Evolutionary conservation across 2,329 filamentous ascomycete genomes (phyloP), one percentile per base, ranked within the genome.

Genomic region (Phaeosphaeriaceae sp.): DNA sequence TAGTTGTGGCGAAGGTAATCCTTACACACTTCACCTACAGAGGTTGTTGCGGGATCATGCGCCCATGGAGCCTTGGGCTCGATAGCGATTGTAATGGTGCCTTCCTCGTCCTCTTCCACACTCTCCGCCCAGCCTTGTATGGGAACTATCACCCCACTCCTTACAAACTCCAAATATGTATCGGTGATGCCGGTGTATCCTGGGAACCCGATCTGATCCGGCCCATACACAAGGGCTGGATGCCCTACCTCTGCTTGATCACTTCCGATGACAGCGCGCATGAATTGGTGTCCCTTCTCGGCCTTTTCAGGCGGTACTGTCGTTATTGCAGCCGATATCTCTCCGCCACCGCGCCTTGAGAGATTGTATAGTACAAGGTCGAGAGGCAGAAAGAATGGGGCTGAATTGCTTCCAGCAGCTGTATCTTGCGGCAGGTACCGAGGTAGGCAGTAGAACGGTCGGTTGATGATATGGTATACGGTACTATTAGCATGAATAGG

Each of bases 281-380:
- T 73, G 54, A 79, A 85, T 1, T 76, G 76, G 57, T 92, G 86
- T 0, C 81, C 79, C 13, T 78, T 74, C 45, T 79, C 79, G 1
- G 89, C 88, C 2, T 82, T 83, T 2, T 89, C 85, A 13, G 83
- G 74, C 0, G 84, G 79, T 22, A 93, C 85, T 44, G 88, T 86
- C 0, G 90, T 90, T 49, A 90, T 87, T 0, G 79, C 83, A 61
- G 92, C 89, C 6, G 78, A 77, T 1, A 93, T 78, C 0, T 86
- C 85, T 7, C 68, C 74, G 9, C 81, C 82, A 0, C 86, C 85
- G 5, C 90, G 83, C 54, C 86, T 86, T 25, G 82, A 83, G 4
- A 91, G 76, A 67, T 95, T 91, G 70, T 91, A 92, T 1, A 91
- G 86, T 2, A 84, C 80, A 45, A 94, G 81, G 72, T 96, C 92